Evolutionary conservation across 129 eudicot species (phyloP), one percentile per base, ranked within the genome.

Genomic region (Pittosporum tobira): DNA sequence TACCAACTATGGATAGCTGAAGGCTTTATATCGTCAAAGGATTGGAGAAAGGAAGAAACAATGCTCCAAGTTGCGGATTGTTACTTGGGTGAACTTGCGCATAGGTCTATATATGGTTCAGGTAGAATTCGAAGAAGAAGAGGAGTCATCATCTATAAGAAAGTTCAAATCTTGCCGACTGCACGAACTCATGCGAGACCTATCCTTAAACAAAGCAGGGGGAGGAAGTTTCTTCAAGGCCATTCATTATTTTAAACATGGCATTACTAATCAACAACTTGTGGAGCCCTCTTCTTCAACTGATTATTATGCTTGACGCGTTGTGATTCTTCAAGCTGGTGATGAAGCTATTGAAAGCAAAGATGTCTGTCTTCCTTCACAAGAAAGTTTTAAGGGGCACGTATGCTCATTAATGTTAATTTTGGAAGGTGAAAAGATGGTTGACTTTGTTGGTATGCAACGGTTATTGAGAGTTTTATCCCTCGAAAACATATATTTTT

Each of bases 141-240:
- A n/a, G 63, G 12, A 19, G 16, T 21, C 20, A 5, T 29, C 21
- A 4, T 0, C 22, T 42, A 1, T 5, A 36, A 48, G 26, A 45
- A 13, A 59, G 57, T 23, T 54, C 63, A n/a, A n/a, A n/a, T n/a
- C n/a, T n/a, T 63, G 69, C 15, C 64, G 57, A 0, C 64, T 70
- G 40, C 75, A 71, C 37, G 76, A 71, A 27, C 70, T 71, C 14
- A 64, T 71, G 70, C 18, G 70, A 22, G 76, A 71, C 46, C 40
- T 64, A 2, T 71, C 64, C 40, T 3, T 71, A 28, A 36, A 45
- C 15, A 71, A 71, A 30, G 70, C 52, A 13, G 36, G 38, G 12
- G 44, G 24, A 2, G 57, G 62, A 31, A 56, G 53, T 34, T 70
- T 62, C 52, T 15, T 53, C 27, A 40, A 51, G 19, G 8, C 40